These are phyloP conservation scores for Rhizopus sp. DNA, from an alignment of 371 early-diverging fungal species.

Conservation along the genomic window DNA sequence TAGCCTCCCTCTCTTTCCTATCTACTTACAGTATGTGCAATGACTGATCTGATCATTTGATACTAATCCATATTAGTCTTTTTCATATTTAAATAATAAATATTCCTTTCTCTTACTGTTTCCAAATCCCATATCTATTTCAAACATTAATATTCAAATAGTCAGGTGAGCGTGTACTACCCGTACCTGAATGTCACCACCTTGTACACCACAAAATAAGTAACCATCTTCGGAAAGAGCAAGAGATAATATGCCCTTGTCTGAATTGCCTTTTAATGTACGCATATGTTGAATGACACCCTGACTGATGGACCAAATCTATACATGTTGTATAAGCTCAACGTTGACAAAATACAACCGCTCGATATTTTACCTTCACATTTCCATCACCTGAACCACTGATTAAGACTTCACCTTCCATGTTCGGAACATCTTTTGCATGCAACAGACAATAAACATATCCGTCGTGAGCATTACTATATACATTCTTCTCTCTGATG, in stretches of 20 bases:
- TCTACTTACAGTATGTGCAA: conserved; percentile 60
- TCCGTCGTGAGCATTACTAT: conserved; percentile 73
- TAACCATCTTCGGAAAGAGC: conserved; percentile 69
- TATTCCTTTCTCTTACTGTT: conserved; percentile 43
- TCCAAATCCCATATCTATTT: conserved; percentile 80
- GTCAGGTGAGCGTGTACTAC: background rate
- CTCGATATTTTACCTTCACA: conserved; percentile 50
- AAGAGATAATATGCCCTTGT: conserved; percentile 63
- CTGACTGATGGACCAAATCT: conserved; percentile 62
- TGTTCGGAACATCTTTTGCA: conserved; percentile 54
- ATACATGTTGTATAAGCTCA: conserved; percentile 3
- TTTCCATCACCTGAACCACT: conserved; percentile 78
- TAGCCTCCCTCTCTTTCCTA: background rate
- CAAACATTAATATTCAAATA: conserved; percentile 4
- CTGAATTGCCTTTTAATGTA: conserved; percentile 55
- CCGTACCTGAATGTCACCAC: conserved; percentile 67
- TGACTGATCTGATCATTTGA: conserved; percentile 69
- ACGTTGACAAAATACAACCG: background rate
- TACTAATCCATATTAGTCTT: conserved; percentile 19
- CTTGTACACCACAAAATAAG: conserved; percentile 80
- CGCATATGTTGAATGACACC: conserved; percentile 42
- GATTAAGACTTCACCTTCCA: conserved; percentile 60
- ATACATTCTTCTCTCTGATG: conserved; percentile 57
- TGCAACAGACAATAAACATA: conserved; percentile 72
- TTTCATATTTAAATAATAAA: too few relatives aligned